phyloP scores from a whole-genome alignment of 495 filamentous ascomycete genomes.

The Astrocystis sublimbata region DNA sequence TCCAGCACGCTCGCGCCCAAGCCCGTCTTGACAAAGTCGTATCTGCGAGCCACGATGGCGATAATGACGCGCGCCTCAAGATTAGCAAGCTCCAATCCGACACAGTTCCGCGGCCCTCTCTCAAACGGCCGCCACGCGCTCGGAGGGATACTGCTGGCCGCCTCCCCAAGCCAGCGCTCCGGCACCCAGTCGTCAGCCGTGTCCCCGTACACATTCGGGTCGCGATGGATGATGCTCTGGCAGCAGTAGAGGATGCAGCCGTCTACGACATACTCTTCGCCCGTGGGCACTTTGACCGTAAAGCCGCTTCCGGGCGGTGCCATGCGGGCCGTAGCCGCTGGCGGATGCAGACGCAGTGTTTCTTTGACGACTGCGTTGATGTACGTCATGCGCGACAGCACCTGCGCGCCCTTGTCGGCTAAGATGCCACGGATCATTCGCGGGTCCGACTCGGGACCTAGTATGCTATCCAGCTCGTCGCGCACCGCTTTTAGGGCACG shows the following conservation, averaged over 20 bases:
- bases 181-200: slow-evolving; percentile 59
- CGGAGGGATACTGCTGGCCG: slow-evolving; percentile 28
- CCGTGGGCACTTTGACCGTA: too few species aligned
- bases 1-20: slow-evolving; percentile 36
- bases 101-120: slow-evolving; percentile 56
- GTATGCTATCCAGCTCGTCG: too few species aligned
- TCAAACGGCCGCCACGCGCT: slow-evolving; percentile 58
- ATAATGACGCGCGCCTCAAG: slow-evolving; percentile 42
- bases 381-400: slow-evolving; percentile 47
- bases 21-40: slow-evolving; percentile 48
- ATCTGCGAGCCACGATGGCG: slow-evolving; percentile 40
- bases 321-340: too few species aligned
- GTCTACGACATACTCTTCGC: too few species aligned
- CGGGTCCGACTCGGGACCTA: too few species aligned
- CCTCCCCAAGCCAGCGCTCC: slow-evolving; percentile 56
- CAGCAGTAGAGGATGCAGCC: too few species aligned
- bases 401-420: too few species aligned
- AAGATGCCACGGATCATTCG: too few species aligned
- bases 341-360: slow-evolving; percentile 48
- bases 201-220: too few species aligned
- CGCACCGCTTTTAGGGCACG: too few species aligned
- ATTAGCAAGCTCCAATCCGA: slow-evolving; percentile 59
- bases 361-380: slow-evolving; percentile 56
- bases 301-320: too few species aligned
- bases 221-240: too few species aligned